These are phyloP conservation scores for Debaryomyces coudertii DNA, from an alignment of 1,139 yeast genomes.

Conservation along the genomic window DNA sequence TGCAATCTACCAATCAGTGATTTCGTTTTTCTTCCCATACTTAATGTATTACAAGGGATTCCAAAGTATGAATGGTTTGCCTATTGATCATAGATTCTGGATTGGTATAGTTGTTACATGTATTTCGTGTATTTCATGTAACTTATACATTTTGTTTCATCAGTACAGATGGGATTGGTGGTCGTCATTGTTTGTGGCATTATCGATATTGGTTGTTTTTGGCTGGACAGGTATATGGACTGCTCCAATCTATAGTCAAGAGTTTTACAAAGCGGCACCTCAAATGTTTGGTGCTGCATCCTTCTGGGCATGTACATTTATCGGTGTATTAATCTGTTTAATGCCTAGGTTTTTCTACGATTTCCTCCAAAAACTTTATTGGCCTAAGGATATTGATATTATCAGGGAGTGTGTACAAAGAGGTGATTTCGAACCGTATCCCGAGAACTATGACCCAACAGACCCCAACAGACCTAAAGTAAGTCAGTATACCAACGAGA, in stretches of 20 bases:
- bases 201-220: conserved; percentile 71
- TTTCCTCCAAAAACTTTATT: conserved; percentile 59
- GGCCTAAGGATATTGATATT: conserved; percentile 83
- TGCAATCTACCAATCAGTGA: conserved; percentile 84
- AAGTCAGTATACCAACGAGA: conserved; percentile 31
- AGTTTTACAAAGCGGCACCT: conserved; percentile 75
- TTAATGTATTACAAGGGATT: conserved; percentile 59
- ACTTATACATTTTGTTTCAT: conserved; percentile 75
- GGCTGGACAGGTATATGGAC: conserved; percentile 96
- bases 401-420: conserved; percentile 72
- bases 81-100: conserved; percentile 81
- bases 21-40: conserved; percentile 88
- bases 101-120: conserved; percentile 82
- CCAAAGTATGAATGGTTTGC: conserved; percentile 63
- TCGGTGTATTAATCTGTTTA: conserved; percentile 73
- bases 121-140: conserved; percentile 79
- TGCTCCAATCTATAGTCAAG: conserved; percentile 55
- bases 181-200: conserved; percentile 57
- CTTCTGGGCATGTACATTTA: conserved; percentile 81
- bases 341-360: conserved; percentile 77
- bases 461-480: conserved; percentile 51
- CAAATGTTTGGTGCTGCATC: conserved; percentile 71
- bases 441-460: conserved; percentile 65
- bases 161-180: conserved; percentile 97
- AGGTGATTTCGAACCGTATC: conserved; percentile 63